A percentile compares a stretch with the other conserved stretches of the same genome.
These are phyloP conservation scores for Postia placenta DNA, from an alignment of 768 basidiomycete genomes.

Conservation along the genomic window DNA sequence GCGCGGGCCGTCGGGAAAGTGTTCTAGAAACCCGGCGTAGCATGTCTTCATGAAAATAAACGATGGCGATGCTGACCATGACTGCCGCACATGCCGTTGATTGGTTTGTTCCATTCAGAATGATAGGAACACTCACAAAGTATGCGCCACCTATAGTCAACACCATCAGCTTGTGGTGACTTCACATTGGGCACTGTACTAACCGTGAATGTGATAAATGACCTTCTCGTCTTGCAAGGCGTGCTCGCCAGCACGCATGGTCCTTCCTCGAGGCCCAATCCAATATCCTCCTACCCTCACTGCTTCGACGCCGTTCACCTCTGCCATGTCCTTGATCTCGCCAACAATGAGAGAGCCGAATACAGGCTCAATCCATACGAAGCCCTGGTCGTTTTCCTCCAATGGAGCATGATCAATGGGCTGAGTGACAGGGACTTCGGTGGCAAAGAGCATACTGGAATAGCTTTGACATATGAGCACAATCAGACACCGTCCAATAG, in stretches of 20 bases:
- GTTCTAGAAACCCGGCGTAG: too few relatives aligned
- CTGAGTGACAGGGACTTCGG: background rate
- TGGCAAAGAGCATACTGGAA: background rate
- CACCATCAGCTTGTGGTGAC: too few relatives aligned
- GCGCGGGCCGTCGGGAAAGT: too few relatives aligned
- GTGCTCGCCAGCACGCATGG: conserved; percentile 14
- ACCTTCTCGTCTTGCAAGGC: conserved; percentile 27
- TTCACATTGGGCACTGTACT: background rate
- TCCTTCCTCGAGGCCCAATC: conserved; percentile 19
- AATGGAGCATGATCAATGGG: background rate
- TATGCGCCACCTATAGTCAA: background rate
- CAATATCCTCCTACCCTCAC: conserved; percentile 31
- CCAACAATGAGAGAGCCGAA: conserved; percentile 28
- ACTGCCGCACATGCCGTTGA: too few relatives aligned
- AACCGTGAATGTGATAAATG: conserved; percentile 27
- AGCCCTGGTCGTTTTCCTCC: background rate
- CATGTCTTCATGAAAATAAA: too few relatives aligned
- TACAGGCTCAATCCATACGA: conserved; percentile 29
- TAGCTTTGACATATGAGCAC: background rate
- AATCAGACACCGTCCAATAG: conserved; percentile 4
- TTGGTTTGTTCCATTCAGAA: too few relatives aligned
- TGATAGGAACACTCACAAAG: background rate
- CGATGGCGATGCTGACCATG: too few relatives aligned
- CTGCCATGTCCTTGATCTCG: conserved; percentile 25
- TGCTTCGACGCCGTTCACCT: conserved; percentile 21